A percentile compares a stretch with the other conserved stretches of the same genome.
These are phyloP conservation scores for Metschnikowia gelsemii DNA, from an alignment of 805 yeast genomes.

Conservation along the genomic window DNA sequence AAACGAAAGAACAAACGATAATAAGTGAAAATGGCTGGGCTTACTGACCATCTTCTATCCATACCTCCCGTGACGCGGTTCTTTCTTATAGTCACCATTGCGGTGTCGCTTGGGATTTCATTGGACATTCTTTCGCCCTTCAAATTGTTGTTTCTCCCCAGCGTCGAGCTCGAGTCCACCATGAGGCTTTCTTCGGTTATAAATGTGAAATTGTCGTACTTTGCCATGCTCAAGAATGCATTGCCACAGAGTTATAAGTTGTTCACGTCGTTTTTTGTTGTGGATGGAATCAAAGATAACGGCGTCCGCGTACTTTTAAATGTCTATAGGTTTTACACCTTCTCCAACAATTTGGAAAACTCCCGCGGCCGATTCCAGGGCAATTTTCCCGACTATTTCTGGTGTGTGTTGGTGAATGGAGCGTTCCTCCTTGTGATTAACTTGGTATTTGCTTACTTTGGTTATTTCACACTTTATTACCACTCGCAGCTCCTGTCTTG, in stretches of 20 bases:
- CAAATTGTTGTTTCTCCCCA: constrained; percentile 15
- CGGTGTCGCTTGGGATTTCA: constrained; percentile 39
- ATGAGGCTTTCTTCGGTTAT: neutral
- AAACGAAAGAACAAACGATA: neutral
- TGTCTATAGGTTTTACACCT: constrained; percentile 56
- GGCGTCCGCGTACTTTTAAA: constrained; percentile 41
- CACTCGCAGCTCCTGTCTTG: constrained; percentile 50
- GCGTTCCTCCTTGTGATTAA: constrained; percentile 44
- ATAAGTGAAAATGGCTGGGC: constrained; percentile 14
- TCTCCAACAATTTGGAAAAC: constrained; percentile 55
- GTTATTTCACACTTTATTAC: constrained; percentile 19
- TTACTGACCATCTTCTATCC: constrained; percentile 17
- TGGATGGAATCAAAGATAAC: constrained; percentile 31
- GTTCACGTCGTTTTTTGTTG: constrained; percentile 51
- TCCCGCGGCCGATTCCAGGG: constrained; percentile 44
- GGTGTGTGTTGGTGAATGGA: constrained; percentile 50
- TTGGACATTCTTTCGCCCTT: constrained; percentile 20
- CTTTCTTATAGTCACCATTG: constrained; percentile 48
- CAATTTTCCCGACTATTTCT: constrained; percentile 55
- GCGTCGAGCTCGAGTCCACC: neutral
- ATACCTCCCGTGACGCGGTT: constrained; percentile 66
- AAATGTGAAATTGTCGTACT: neutral
- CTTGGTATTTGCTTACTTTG: constrained; percentile 16
- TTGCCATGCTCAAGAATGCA: neutral
- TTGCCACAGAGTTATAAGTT: constrained; percentile 45